These are phyloP conservation scores for Cystobasidiaceae sp. DNA, from an alignment of 1,284 basidiomycete genomes.

Conservation along the genomic window DNA sequence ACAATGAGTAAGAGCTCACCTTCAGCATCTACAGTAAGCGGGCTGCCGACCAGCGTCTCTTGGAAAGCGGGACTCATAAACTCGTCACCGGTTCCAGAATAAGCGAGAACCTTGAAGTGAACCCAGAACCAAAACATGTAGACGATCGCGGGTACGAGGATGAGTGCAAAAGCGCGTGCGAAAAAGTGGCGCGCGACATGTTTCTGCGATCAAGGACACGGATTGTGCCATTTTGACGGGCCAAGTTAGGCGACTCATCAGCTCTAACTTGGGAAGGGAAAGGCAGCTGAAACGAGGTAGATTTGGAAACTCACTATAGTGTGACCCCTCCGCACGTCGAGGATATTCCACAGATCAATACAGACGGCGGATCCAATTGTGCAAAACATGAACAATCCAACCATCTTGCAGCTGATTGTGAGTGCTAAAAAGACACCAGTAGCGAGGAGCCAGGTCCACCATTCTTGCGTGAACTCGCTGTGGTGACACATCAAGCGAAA, in stretches of 20 bases:
- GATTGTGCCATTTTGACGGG: too few species aligned
- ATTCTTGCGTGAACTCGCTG: constrained; percentile 76
- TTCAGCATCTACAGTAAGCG: constrained; percentile 81
- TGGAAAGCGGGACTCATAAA: constrained; percentile 99
- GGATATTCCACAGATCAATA: constrained; percentile 88
- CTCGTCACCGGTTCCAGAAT: constrained; percentile 84
- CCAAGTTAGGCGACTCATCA: too few species aligned
- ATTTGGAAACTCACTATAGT: constrained; percentile 78
- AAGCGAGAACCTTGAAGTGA: constrained; percentile 85
- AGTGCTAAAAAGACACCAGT: constrained; percentile 92
- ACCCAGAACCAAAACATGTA: constrained; percentile 97
- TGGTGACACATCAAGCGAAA: not conserved
- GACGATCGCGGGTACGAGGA: constrained; percentile 76
- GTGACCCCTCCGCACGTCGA: constrained; percentile 78
- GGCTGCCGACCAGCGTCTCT: constrained; percentile 87
- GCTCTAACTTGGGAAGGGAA: too few species aligned
- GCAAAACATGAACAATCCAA: constrained; percentile 85
- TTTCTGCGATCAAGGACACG: constrained; percentile 57
- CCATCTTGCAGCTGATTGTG: constrained; percentile 97
- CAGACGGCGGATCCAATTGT: constrained; percentile 86
- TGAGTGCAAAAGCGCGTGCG: constrained; percentile 80
- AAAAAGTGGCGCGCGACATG: constrained; percentile 84
- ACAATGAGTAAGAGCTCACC: constrained; percentile 57
- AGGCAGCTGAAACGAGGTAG: too few species aligned
- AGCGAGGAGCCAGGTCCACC: constrained; percentile 91